These are phyloP conservation scores for Didymella glomerata DNA, from an alignment of 2,329 filamentous ascomycete species.

Conservation along the genomic window DNA sequence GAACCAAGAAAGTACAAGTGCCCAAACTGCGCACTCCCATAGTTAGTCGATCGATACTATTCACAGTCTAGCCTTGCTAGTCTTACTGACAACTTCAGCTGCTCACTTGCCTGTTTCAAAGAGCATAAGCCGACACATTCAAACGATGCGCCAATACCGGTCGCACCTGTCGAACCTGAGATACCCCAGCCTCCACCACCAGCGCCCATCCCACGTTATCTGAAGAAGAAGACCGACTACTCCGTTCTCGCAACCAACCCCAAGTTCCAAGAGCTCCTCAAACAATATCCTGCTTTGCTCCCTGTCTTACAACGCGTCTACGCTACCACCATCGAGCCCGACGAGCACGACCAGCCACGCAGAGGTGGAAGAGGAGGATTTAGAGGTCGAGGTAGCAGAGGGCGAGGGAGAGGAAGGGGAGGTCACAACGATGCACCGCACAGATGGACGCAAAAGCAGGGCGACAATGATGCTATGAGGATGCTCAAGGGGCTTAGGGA, in stretches of 20 bases:
- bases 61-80: neutral
- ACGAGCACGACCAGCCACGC: constrained; percentile 35
- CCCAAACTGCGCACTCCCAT: constrained; percentile 57
- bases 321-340: constrained; percentile 46
- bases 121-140: constrained; percentile 41
- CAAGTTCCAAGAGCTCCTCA: constrained; percentile 40
- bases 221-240: constrained; percentile 44
- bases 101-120: constrained; percentile 46
- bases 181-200: constrained; percentile 41
- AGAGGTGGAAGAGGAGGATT: constrained; percentile 30
- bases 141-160: constrained; percentile 9
- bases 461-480: constrained; percentile 42
- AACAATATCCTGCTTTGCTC: constrained; percentile 36
- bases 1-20: constrained; percentile 61
- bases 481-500: constrained; percentile 39
- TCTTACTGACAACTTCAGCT: constrained; percentile 32
- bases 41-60: constrained; percentile 43
- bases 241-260: constrained; percentile 41
- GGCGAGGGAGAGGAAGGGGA: constrained; percentile 28
- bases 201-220: constrained; percentile 42
- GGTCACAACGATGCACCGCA: constrained; percentile 21
- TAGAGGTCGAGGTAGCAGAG: constrained; percentile 25
- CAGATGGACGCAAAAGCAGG: constrained; percentile 44
- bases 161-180: constrained; percentile 17
- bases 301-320: constrained; percentile 44